Evolutionary conservation across 805 yeast species (phyloP).

Genomic region (Maudiozyma bulderi): DNA sequence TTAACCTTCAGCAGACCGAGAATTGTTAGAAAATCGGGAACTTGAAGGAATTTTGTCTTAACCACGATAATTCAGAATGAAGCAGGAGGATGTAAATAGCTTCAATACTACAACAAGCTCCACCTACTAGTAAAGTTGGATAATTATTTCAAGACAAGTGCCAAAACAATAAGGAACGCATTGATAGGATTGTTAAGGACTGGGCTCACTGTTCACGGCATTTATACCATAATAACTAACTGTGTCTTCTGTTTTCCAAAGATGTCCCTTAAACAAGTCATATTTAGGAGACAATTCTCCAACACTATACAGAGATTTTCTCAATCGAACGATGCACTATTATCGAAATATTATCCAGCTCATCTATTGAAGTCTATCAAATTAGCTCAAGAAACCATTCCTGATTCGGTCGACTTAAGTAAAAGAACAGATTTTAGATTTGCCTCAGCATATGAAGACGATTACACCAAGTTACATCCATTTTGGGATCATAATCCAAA

Average conservation of each 20-base stretch:
- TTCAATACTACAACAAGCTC: too few relatives aligned
- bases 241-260: neutral
- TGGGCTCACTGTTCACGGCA: too few relatives aligned
- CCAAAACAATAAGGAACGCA: too few relatives aligned
- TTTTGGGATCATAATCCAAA: slow-evolving; percentile 54
- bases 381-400: slow-evolving; percentile 69
- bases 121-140: too few relatives aligned
- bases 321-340: slow-evolving; percentile 24
- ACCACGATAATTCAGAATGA: too few relatives aligned
- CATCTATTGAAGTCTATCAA: slow-evolving; percentile 72
- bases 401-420: slow-evolving; percentile 10
- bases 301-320: slow-evolving; percentile 8
- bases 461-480: slow-evolving; percentile 60
- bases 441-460: slow-evolving; percentile 64
- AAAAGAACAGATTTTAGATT: slow-evolving; percentile 27
- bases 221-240: too few relatives aligned
- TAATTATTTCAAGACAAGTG: too few relatives aligned
- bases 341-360: slow-evolving; percentile 73
- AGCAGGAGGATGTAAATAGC: too few relatives aligned
- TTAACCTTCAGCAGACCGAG: too few relatives aligned
- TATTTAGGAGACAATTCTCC: slow-evolving; percentile 18
- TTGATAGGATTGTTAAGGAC: too few relatives aligned
- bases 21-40: too few relatives aligned
- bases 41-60: too few relatives aligned
- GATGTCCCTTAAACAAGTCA: neutral